Base-by-base conservation (phyloP, 768 basidiomycete genomes). In the Cyclocybe cylindracea region DNA sequence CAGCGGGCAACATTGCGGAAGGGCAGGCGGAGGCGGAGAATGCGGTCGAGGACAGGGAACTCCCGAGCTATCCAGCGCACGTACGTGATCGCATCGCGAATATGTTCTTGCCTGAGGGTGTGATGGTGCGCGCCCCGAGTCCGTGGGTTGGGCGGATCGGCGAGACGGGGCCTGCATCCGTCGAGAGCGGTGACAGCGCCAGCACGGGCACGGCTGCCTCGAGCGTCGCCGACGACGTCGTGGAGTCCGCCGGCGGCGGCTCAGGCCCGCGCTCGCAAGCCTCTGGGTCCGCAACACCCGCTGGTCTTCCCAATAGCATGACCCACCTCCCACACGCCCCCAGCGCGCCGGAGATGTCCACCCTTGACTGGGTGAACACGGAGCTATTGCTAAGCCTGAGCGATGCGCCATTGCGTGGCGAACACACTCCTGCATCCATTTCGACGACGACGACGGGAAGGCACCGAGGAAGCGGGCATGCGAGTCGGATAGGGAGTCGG, bases 21-120 rank as follows among this genome's bases (percentile, higher is more conserved):
- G 24, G 3, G 24, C 24, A 24, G 24, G 5, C 24, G 3, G 24
- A 24, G 2, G 5, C 24, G 24, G 24, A 24, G 24, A 24, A 7
- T 32, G 29, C 18, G 5, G 79, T 83, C 8, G 83, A 80, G 32
- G 88, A 86, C 36, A 82, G 82, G 39, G 87, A 93, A 59, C 80
- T 98, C 10, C 96, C 96, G 0, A 91, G 89, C 54, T 98, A 98
- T 69, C 79, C 77, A n/a, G 84, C 91, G 46, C 96, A 98, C 66
- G 83, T 98, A 19, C 83, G 90, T 37, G 96, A 98, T 65, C 82
- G 96, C 35, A 86, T 98, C 39, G 87, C 89, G 38, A 87, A 87
- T 58, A 84, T 87, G 80, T 87, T 76, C 55, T 66, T 89, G 3
- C 79, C 86, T 0, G 86, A 86, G 41, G 70, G 79, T 13, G 78